phyloP scores from a whole-genome alignment of 805 yeast species.

The Ogataea angusta region DNA sequence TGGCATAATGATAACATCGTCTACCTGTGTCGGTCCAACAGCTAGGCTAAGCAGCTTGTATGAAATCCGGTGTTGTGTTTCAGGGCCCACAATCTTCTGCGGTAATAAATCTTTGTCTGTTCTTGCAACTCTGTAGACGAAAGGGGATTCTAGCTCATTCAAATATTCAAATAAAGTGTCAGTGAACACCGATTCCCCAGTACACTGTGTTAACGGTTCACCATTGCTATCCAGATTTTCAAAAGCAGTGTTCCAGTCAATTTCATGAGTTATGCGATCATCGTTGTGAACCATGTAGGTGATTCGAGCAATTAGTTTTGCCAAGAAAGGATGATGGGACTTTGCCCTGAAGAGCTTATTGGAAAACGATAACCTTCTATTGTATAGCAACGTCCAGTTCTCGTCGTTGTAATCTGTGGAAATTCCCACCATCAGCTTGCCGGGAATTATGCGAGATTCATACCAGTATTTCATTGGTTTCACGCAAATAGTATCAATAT shows the following conservation, averaged over 20 bases:
- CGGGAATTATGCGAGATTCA: constrained; percentile 22
- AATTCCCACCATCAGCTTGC: constrained; percentile 30
- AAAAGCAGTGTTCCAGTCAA: constrained; percentile 30
- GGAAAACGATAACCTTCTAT: constrained; percentile 31
- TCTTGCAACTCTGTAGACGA: constrained; percentile 25
- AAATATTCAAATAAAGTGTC: constrained; percentile 33
- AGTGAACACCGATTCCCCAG: constrained; percentile 32
- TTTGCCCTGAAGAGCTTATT: constrained; percentile 30
- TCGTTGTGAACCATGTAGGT: constrained; percentile 20
- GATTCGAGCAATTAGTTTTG: constrained; percentile 30
- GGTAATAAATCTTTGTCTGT: constrained; percentile 17
- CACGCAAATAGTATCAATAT: constrained; percentile 50
- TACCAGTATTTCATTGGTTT: constrained; percentile 37
- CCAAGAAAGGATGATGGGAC: constrained; percentile 34
- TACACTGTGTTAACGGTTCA: constrained; percentile 31
- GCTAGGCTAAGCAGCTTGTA: constrained; percentile 27
- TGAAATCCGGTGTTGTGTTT: constrained; percentile 19
- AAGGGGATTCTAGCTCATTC: constrained; percentile 19
- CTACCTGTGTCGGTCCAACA: constrained; percentile 32
- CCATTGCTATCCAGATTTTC: constrained; percentile 31
- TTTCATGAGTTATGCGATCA: constrained; percentile 8
- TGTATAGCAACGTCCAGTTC: constrained; percentile 33
- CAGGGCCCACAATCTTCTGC: constrained; percentile 27
- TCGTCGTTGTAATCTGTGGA: constrained; percentile 30
- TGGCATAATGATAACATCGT: constrained; percentile 30